These are phyloP conservation scores for Gardenia jasminoides DNA, from an alignment of 257 asterid genomes.

Conservation along the genomic window DNA sequence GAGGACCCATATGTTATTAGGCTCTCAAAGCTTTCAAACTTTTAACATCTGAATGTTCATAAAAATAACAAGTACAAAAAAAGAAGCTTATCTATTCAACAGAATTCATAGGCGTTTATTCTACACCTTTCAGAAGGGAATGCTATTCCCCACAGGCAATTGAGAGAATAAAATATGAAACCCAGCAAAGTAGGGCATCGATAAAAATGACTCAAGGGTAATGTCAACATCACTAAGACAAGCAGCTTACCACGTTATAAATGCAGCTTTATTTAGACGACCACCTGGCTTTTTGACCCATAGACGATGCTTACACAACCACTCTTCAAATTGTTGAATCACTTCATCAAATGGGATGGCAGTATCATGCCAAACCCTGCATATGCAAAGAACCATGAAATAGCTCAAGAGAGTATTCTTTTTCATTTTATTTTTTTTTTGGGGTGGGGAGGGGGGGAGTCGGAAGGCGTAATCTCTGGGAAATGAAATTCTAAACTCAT, in stretches of 20 bases:
- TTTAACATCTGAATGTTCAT: neutral
- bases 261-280: slow-evolving; percentile 67
- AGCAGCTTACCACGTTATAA: slow-evolving; percentile 76
- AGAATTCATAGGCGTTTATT: neutral
- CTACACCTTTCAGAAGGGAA: neutral
- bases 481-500: neutral
- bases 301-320: slow-evolving; percentile 52
- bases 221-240: neutral
- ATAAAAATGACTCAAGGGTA: neutral
- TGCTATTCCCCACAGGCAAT: too few relatives aligned
- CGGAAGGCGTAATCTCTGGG: neutral
- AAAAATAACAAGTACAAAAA: neutral
- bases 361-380: slow-evolving; percentile 98
- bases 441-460: neutral
- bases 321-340: slow-evolving; percentile 73
- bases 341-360: slow-evolving; percentile 74
- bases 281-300: slow-evolving; percentile 54
- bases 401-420: neutral
- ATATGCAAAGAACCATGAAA: slow-evolving; percentile 10
- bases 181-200: neutral
- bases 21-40: neutral
- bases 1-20: neutral
- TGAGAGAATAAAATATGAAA: neutral
- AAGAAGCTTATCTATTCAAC: too few relatives aligned
- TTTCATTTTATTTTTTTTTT: too few relatives aligned